These are phyloP conservation scores for Glycine soja DNA, from an alignment of 306 rosid species.

Conservation along the genomic window DNA sequence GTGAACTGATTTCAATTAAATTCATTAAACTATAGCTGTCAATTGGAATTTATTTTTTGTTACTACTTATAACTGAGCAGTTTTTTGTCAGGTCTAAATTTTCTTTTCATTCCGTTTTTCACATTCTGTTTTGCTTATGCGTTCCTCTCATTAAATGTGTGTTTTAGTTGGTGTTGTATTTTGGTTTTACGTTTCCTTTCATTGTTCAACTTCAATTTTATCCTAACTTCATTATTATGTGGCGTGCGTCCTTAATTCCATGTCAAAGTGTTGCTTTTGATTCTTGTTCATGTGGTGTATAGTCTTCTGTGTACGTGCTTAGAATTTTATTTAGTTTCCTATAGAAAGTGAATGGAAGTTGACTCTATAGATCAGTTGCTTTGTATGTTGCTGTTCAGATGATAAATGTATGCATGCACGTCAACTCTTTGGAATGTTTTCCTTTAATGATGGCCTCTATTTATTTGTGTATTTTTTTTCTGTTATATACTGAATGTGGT, in stretches of 20 bases:
- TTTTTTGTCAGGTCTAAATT: neutral
- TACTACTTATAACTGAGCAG: neutral
- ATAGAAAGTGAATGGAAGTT: slow-evolving; percentile 6
- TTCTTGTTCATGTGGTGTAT: slow-evolving; percentile 22
- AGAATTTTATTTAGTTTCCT: slow-evolving; percentile 15
- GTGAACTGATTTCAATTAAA: neutral
- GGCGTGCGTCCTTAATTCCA: neutral
- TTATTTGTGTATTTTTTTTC: slow-evolving; percentile 13
- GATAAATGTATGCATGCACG: neutral
- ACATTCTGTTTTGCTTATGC: neutral
- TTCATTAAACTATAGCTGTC: neutral
- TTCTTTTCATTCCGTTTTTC: slow-evolving; percentile 9
- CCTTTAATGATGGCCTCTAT: neutral
- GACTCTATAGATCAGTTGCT: neutral
- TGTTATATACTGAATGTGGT: slow-evolving; percentile 33
- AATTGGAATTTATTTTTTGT: slow-evolving; percentile 27
- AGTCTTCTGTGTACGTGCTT: neutral
- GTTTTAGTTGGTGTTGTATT: slow-evolving; percentile 6
- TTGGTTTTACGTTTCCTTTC: slow-evolving; percentile 28
- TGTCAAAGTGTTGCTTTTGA: slow-evolving; percentile 2
- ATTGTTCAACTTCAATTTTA: slow-evolving; percentile 27
- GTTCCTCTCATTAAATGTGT: slow-evolving; percentile 18
- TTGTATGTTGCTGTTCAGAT: neutral
- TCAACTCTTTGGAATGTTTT: neutral
- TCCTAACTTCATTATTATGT: neutral